Conservation (phyloP, 192 early-diverging fungal species). For the Coemansia sp. region DNA sequence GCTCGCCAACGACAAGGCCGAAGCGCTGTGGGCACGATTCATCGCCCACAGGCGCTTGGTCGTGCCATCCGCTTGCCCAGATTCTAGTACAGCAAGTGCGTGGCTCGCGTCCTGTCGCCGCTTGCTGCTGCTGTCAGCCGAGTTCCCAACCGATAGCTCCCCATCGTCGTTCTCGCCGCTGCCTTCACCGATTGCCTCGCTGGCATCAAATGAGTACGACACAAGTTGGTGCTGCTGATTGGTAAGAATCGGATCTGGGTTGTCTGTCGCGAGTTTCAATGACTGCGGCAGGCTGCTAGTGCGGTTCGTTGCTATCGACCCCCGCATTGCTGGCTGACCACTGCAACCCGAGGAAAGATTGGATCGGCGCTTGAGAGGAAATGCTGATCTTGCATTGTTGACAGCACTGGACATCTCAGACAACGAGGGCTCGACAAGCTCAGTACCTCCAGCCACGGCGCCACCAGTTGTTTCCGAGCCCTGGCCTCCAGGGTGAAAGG, state of each 20-base stretch:
- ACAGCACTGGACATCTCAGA: conserved; percentile 5
- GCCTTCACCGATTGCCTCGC: not conserved
- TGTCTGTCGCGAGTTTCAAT: not conserved
- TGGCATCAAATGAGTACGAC: not conserved
- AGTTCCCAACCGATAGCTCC: not conserved
- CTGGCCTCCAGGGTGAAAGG: conserved; percentile 17
- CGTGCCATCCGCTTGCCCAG: not conserved
- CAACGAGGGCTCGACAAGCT: not conserved
- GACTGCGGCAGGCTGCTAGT: not conserved
- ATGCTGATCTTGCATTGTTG: not conserved
- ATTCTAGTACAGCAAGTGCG: not conserved
- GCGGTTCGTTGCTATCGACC: not conserved
- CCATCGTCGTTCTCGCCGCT: conserved; percentile 6
- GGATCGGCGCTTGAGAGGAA: conserved; percentile 23
- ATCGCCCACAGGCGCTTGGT: conserved; percentile 32
- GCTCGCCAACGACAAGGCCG: conserved; percentile 29
- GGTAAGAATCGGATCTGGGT: not conserved
- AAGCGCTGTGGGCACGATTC: conserved; percentile 37
- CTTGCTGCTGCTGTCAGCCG: conserved; percentile 2
- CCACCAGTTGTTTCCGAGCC: conserved; percentile 5
- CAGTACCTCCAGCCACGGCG: conserved; percentile 4
- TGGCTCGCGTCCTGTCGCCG: not conserved
- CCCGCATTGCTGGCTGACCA: not conserved
- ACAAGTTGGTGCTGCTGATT: conserved; percentile 1
- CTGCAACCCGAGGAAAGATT: conserved; percentile 16